phyloP scores from a whole-genome alignment of 202 grass and related monocot genomes.

The Schoenoplectus tabernaemontani region DNA sequence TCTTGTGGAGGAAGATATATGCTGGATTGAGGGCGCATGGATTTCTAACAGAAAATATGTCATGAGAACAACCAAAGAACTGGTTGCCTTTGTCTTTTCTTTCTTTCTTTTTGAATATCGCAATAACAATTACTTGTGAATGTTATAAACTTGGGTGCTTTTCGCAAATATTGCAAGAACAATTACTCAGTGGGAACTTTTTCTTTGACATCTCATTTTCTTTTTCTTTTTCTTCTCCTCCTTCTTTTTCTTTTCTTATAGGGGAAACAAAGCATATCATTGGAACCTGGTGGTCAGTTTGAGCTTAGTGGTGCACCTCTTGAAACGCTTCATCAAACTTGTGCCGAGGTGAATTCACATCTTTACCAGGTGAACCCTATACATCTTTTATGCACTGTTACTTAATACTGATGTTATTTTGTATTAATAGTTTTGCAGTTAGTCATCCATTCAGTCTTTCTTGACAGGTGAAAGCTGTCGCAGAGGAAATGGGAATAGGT shows the following conservation, averaged over 20 bases:
- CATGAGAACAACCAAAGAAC: background rate
- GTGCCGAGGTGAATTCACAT: constrained; percentile 99
- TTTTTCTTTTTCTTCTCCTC: too few species aligned
- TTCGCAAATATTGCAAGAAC: background rate
- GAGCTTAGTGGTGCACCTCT: constrained; percentile 95
- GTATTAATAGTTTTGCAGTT: background rate
- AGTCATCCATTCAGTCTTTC: background rate
- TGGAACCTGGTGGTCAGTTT: constrained; percentile 96
- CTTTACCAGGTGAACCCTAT: constrained; percentile 79
- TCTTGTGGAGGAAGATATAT: background rate
- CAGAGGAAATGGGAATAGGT: constrained; percentile 92
- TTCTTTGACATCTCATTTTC: background rate
- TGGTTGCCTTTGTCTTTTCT: background rate
- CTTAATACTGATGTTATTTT: background rate
- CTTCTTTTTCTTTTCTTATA: constrained; percentile 33
- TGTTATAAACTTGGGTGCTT: background rate
- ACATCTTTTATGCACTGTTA: background rate
- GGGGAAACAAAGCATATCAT: constrained; percentile 89
- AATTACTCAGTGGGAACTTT: background rate
- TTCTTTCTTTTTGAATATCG: background rate
- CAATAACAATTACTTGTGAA: background rate
- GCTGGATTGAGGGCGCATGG: background rate
- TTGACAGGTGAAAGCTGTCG: constrained; percentile 85
- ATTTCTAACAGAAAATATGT: background rate
- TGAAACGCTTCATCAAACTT: constrained; percentile 95